A percentile compares a stretch with the other conserved stretches of the same genome.
Evolutionary conservation across 106 monocot genomes (phyloP).

Genomic region (Dactylorhiza incarnata): DNA sequence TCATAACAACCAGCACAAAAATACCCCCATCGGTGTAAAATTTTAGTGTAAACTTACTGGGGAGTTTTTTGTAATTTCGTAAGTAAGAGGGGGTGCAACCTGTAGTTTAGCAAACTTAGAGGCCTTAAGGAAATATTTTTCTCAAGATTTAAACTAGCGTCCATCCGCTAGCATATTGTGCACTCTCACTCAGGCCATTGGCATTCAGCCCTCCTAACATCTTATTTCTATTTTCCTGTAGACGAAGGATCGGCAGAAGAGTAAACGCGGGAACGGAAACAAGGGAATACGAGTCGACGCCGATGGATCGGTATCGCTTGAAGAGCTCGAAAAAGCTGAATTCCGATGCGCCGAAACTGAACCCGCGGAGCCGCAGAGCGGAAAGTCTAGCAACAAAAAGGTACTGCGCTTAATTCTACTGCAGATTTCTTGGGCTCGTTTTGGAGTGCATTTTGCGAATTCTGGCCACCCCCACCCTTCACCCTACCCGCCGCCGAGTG

Average conservation of each 20-base stretch:
- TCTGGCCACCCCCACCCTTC: too few relatives aligned
- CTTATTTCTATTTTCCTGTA: slow-evolving; percentile 14
- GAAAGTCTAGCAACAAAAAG: slow-evolving; percentile 50
- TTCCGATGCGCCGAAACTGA: slow-evolving; percentile 25
- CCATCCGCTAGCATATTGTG: too few relatives aligned
- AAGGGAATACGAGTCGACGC: slow-evolving; percentile 77
- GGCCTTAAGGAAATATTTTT: background rate
- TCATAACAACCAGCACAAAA: background rate
- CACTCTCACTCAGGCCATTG: too few relatives aligned
- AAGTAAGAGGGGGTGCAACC: too few relatives aligned
- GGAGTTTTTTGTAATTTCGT: too few relatives aligned
- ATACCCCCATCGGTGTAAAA: too few relatives aligned
- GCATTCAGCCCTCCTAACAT: background rate
- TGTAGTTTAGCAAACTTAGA: too few relatives aligned
- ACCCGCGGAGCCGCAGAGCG: slow-evolving; percentile 28
- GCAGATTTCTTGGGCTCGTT: background rate
- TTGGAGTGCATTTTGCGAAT: too few relatives aligned
- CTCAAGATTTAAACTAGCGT: background rate
- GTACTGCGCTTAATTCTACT: slow-evolving; percentile 16
- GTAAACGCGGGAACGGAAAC: slow-evolving; percentile 30
- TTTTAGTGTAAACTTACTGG: too few relatives aligned
- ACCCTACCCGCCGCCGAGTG: too few relatives aligned
- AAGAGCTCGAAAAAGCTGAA: slow-evolving; percentile 43
- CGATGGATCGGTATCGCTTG: slow-evolving; percentile 68
- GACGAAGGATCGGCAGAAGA: slow-evolving; percentile 83